Base-by-base conservation (phyloP, 208 protist species). In the Blechomonas ayalai region DNA sequence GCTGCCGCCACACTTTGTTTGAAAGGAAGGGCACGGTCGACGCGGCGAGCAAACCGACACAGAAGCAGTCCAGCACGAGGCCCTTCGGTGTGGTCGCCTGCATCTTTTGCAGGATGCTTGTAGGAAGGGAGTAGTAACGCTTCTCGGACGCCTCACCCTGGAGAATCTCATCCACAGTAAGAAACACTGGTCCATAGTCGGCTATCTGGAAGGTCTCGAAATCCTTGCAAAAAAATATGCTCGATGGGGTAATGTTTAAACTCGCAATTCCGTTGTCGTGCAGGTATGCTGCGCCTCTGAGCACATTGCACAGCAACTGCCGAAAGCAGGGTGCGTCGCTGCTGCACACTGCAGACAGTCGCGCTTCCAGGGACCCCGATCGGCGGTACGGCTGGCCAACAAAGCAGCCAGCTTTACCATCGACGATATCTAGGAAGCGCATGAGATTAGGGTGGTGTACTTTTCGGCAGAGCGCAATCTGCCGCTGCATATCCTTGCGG, bases 181-280 rank as follows among this genome's bases (percentile, higher is more conserved):
- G 50, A 55, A 87, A 92, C 8, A 86, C 33, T 0, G 75, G 73
- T 8, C 83, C 83, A 53, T 75, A 92, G 52, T 92, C 83, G 33
- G 78, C 43, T 7, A 92, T 31, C 20, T 65, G 50, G 54, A 79
- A 92, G 35, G 42, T 35, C 7, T 60, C 51, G 9, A 38, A 50
- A 7, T 54, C 54, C 10, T 62, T 39, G 22, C 52, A 34, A 38
- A 73, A 85, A 56, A 87, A 89, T 28, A 92, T 78, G 61, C 89
- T 92, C 12, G 64, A 62, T 19, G 83, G 83, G 2, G 40, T 45
- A 18, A 92, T 46, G 27, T 39, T 66, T 15, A 89, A 44, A 41
- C 89, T 75, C 9, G 68, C 51, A 4, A 89, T 41, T 13, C 60
- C 57, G 60, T 89, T 87, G 52, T 71, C 62, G 57, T 92, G 83